These are phyloP conservation scores for Cryphonectria carpinicola DNA, from an alignment of 2,329 filamentous ascomycete genomes.

Conservation along the genomic window DNA sequence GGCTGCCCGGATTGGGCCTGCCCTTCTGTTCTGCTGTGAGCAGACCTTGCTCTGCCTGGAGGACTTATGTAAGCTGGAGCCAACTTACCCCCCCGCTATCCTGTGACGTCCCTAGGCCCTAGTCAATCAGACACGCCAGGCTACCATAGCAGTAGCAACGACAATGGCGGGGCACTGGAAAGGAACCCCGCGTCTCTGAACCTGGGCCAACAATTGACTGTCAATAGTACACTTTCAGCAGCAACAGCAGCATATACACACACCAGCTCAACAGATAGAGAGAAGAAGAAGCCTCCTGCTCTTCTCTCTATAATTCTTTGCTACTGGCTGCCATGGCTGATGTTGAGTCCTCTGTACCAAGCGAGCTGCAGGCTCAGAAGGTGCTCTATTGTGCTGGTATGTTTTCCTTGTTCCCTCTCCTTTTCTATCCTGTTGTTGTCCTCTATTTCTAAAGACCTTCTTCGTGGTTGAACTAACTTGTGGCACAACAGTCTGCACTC, in stretches of 20 bases:
- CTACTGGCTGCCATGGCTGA: constrained; percentile 54
- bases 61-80: constrained; percentile 7
- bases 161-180: constrained; percentile 16
- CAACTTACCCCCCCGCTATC: neutral
- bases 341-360: constrained; percentile 48
- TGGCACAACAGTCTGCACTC: constrained; percentile 60
- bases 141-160: neutral
- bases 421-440: constrained; percentile 5
- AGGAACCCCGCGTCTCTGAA: constrained; percentile 12
- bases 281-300: neutral
- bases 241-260: neutral
- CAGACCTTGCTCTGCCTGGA: neutral
- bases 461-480: constrained; percentile 23
- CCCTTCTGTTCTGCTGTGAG: neutral
- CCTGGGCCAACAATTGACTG: constrained; percentile 3
- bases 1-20: neutral
- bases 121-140: neutral
- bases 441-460: neutral
- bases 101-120: constrained; percentile 13
- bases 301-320: neutral
- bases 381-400: constrained; percentile 64
- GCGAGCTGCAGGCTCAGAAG: constrained; percentile 55
- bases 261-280: neutral
- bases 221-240: neutral
- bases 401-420: constrained; percentile 34